Conservation (phyloP, 495 filamentous ascomycete genomes). For the Usnea hakonensis region DNA sequence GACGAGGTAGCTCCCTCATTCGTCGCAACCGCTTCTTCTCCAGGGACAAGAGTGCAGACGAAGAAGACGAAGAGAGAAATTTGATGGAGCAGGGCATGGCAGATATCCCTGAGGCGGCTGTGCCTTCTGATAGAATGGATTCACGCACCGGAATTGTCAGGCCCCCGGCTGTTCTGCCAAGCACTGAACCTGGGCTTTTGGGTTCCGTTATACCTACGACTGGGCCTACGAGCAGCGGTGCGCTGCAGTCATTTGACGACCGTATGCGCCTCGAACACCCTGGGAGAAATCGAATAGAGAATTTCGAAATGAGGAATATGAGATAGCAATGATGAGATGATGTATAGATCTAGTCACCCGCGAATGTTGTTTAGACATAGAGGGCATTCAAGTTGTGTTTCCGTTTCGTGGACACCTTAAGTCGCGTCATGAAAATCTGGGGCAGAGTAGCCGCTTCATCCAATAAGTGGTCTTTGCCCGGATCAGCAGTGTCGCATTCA, state of each 20-base stretch:
- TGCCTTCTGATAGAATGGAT: constrained; percentile 22
- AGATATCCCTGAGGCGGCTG: constrained; percentile 30
- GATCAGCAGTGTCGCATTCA: background rate
- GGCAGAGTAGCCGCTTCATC: no score
- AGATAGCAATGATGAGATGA: constrained; percentile 6
- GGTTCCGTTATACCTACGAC: constrained; percentile 1
- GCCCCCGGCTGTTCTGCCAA: constrained; percentile 26
- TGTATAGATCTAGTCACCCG: background rate
- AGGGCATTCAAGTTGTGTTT: background rate
- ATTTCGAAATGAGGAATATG: constrained; percentile 24
- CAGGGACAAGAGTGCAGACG: constrained; percentile 16
- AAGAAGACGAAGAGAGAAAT: constrained; percentile 26
- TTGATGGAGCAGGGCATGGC: constrained; percentile 34
- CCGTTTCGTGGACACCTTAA: background rate
- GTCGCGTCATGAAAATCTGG: no score
- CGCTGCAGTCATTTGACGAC: constrained; percentile 2
- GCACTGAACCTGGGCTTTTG: constrained; percentile 17
- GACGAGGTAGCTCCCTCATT: constrained; percentile 11
- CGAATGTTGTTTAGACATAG: background rate
- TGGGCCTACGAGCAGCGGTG: constrained; percentile 2
- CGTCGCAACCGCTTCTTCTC: constrained; percentile 36
- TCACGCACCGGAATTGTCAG: constrained; percentile 30
- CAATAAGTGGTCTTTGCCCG: no score
- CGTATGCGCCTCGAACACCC: constrained; percentile 10
- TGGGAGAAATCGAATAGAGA: constrained; percentile 11